Evolutionary conservation across 2,329 filamentous ascomycete species (phyloP).

Genomic region (Fusarium acutatum): DNA sequence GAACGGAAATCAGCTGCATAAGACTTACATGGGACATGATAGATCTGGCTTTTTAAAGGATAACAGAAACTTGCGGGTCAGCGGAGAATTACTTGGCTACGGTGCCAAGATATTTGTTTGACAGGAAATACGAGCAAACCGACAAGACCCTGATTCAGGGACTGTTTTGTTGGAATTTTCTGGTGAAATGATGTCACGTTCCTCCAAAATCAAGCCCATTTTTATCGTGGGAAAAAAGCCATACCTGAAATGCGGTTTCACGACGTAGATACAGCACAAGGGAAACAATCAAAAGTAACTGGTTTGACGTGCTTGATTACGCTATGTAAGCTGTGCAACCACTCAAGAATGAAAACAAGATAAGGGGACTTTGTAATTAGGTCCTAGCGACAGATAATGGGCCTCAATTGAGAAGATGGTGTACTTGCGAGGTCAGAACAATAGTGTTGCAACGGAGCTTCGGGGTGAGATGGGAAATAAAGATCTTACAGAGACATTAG

Average conservation of each 20-base stretch:
- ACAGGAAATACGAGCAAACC: not conserved
- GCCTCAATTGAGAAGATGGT: not conserved
- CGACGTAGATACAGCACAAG: not conserved
- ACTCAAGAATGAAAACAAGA: not conserved
- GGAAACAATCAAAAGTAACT: not conserved
- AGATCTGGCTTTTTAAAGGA: not conserved
- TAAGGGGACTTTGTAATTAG: not conserved
- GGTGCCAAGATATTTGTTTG: not conserved
- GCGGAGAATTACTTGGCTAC: not conserved
- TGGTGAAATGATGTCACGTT: not conserved
- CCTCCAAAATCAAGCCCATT: not conserved
- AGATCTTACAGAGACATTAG: not conserved
- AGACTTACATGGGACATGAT: not conserved
- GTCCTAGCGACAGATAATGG: not conserved
- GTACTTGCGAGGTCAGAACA: accelerated
- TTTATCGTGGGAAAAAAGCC: not conserved
- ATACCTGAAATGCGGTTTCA: not conserved
- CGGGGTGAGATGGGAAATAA: not conserved
- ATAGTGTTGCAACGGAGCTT: not conserved
- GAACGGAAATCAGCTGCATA: not conserved
- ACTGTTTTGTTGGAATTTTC: not conserved
- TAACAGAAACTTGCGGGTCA: not conserved
- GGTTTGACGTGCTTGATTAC: not conserved
- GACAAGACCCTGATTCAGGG: not conserved
- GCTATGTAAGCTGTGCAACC: not conserved